Percentiles rank a stretch among this genome's conserved stretches.
Conservation (phyloP, 2,329 filamentous ascomycete genomes). For the Proliferodiscus dingleyae region DNA sequence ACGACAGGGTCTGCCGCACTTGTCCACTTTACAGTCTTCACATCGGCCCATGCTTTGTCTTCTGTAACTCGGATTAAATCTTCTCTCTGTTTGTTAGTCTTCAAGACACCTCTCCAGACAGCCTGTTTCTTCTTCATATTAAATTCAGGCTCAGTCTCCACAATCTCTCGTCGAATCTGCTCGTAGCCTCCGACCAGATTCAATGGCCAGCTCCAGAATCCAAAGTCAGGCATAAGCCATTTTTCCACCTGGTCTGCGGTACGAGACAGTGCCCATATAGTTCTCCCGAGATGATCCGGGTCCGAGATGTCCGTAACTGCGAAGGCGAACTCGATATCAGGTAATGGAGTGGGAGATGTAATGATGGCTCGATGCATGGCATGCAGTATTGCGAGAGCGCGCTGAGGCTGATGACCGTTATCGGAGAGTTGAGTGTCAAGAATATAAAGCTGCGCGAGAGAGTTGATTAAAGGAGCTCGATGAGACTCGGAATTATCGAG, state of each 20-base stretch:
- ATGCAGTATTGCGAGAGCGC: slow-evolving; percentile 31
- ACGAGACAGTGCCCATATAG: slow-evolving; percentile 24
- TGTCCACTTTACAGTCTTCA: slow-evolving; percentile 25
- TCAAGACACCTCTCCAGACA: slow-evolving; percentile 27
- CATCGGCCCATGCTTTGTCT: slow-evolving; percentile 34
- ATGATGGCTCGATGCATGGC: slow-evolving; percentile 34
- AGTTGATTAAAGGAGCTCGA: neutral
- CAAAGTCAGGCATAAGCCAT: slow-evolving; percentile 35
- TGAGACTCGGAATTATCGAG: no score
- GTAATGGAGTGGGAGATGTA: slow-evolving; percentile 30
- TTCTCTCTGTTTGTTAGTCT: slow-evolving; percentile 23
- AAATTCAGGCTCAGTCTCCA: slow-evolving; percentile 8
- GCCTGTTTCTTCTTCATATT: slow-evolving; percentile 19
- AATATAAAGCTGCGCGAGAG: slow-evolving; percentile 29
- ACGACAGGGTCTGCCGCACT: neutral
- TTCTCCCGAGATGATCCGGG: slow-evolving; percentile 4
- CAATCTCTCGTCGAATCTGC: slow-evolving; percentile 21
- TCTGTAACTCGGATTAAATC: slow-evolving; percentile 27
- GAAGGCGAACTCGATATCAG: slow-evolving; percentile 36
- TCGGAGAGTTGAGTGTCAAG: slow-evolving; percentile 21
- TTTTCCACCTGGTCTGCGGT: slow-evolving; percentile 17
- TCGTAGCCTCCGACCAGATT: slow-evolving; percentile 34
- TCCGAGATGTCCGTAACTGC: slow-evolving; percentile 22
- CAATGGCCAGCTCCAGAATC: slow-evolving; percentile 33
- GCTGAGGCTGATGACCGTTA: slow-evolving; percentile 20